Percentiles rank a stretch among this genome's conserved stretches.
phyloP scores from a whole-genome alignment of 257 asterid genomes.

The Solanum ossicruentum region DNA sequence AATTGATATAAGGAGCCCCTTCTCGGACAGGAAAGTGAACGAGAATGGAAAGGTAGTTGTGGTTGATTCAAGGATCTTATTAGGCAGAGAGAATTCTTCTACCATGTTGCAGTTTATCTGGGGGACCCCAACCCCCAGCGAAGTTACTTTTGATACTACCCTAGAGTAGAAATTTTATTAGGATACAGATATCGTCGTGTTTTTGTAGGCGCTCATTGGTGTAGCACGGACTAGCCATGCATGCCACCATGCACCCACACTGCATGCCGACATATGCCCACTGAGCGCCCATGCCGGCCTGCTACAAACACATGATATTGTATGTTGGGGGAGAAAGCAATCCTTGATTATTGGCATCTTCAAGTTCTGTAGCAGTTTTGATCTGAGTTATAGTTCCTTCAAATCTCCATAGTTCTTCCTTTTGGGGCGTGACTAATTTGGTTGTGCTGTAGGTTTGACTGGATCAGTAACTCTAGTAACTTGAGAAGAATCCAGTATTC shows the following conservation, averaged over 20 bases:
- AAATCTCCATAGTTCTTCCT: neutral
- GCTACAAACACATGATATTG: neutral
- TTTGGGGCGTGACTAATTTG: neutral
- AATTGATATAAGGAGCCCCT: neutral
- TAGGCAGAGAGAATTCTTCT: neutral
- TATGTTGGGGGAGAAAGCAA: neutral
- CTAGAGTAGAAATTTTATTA: neutral
- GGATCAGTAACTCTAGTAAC: neutral
- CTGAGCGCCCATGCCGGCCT: too few relatives aligned
- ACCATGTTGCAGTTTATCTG: neutral
- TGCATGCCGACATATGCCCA: too few relatives aligned
- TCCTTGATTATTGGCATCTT: neutral
- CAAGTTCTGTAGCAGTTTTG: neutral
- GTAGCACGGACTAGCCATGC: too few relatives aligned
- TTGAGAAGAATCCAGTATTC: neutral
- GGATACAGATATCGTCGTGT: neutral
- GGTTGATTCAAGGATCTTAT: neutral
- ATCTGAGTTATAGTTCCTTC: neutral
- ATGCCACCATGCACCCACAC: too few relatives aligned
- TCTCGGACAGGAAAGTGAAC: neutral
- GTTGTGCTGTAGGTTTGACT: conserved; percentile 37
- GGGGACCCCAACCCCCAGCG: neutral
- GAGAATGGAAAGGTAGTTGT: neutral
- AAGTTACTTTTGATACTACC: neutral
- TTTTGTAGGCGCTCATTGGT: too few relatives aligned